These are phyloP conservation scores for Aspergillus sclerotiicarbonarius DNA, from an alignment of 495 filamentous ascomycete species.

Conservation along the genomic window DNA sequence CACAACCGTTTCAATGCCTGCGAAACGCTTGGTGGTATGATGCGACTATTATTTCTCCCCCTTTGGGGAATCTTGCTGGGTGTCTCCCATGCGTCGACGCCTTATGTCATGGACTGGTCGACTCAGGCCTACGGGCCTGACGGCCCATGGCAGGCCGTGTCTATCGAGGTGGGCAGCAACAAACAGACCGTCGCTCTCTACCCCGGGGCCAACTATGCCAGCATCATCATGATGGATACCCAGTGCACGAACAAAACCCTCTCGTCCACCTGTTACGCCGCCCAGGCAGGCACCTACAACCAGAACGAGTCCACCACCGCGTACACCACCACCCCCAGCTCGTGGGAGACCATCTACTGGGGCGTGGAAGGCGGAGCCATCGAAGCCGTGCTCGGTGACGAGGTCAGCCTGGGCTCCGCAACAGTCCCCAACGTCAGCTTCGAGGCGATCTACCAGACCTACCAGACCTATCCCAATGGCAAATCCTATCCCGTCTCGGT, in stretches of 20 bases:
- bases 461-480: conserved; percentile 21
- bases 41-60: background rate
- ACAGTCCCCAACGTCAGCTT: conserved; percentile 15
- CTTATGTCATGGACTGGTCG: conserved; percentile 16
- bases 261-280: conserved; percentile 16
- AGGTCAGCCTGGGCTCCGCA: background rate
- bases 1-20: background rate
- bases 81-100: background rate
- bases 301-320: conserved; percentile 5
- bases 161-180: conserved; percentile 12
- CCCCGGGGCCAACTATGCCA: conserved; percentile 11
- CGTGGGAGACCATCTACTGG: conserved; percentile 14
- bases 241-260: conserved; percentile 15
- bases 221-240: conserved; percentile 7
- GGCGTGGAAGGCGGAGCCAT: conserved; percentile 8
- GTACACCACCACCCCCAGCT: background rate
- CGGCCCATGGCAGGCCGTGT: conserved; percentile 20
- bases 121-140: conserved; percentile 17
- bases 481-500: conserved; percentile 11
- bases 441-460: conserved; percentile 13
- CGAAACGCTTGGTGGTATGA: background rate
- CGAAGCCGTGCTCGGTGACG: conserved; percentile 7
- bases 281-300: conserved; percentile 11
- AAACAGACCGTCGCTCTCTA: conserved; percentile 13
- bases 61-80: background rate